These are phyloP conservation scores for Sphaerobolus stellatus DNA, from an alignment of 1,284 basidiomycete species.

Conservation along the genomic window DNA sequence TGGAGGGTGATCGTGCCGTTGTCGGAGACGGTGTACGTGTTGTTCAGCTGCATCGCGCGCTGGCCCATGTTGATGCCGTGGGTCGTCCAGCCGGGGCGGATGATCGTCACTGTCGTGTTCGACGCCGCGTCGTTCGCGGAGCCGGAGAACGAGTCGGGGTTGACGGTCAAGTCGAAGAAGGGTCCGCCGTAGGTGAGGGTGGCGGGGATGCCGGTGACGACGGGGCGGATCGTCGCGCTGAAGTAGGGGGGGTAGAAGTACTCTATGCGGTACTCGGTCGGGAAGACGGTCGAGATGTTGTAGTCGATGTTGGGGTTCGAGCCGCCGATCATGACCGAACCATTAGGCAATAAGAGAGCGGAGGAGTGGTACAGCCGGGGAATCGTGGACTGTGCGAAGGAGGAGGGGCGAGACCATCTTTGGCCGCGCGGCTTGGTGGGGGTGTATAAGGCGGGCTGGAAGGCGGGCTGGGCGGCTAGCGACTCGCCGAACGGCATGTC, in stretches of 20 bases:
- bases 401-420: slow-evolving; percentile 65
- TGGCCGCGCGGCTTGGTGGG: slow-evolving; percentile 61
- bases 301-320: slow-evolving; percentile 93
- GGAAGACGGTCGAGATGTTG: slow-evolving; percentile 65
- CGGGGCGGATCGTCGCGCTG: slow-evolving; percentile 70
- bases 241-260: slow-evolving; percentile 87
- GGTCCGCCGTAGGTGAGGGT: slow-evolving; percentile 84
- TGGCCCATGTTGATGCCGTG: slow-evolving; percentile 96
- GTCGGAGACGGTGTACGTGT: slow-evolving; percentile 76
- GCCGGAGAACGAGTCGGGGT: slow-evolving; percentile 63
- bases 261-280: slow-evolving; percentile 86
- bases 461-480: slow-evolving; percentile 63
- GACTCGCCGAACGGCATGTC: slow-evolving; percentile 67
- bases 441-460: slow-evolving; percentile 75
- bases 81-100: slow-evolving; percentile 81
- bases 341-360: slow-evolving; percentile 87
- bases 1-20: slow-evolving; percentile 69
- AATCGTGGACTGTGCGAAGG: slow-evolving; percentile 62
- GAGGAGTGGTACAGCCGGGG: slow-evolving; percentile 86
- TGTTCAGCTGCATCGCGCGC: slow-evolving; percentile 73
- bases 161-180: slow-evolving; percentile 66
- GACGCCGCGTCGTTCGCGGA: slow-evolving; percentile 68
- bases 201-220: slow-evolving; percentile 68
- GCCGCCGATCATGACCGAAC: slow-evolving; percentile 83
- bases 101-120: slow-evolving; percentile 77